Percentiles rank a stretch among this genome's conserved stretches.
Conservation (phyloP, 306 rosid genomes). For the Arachis hypogaea region DNA sequence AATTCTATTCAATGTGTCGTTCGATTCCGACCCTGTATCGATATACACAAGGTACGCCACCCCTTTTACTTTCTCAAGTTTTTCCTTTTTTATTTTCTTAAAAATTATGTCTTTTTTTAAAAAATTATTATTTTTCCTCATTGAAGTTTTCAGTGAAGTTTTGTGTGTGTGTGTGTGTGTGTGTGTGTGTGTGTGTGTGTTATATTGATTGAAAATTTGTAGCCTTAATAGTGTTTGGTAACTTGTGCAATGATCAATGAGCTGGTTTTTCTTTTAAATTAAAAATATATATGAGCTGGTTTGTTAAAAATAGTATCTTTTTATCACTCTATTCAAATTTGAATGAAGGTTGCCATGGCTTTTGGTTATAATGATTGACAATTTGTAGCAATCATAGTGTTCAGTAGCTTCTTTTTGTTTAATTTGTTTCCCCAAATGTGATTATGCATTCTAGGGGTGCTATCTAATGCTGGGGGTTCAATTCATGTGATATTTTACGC, state of each 20-base stretch:
- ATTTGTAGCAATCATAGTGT: not conserved
- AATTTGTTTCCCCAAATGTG: not conserved
- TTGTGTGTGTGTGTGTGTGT: no score
- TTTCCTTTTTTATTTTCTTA: no score
- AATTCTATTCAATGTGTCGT: slow-evolving; percentile 54
- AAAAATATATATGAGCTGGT: not conserved
- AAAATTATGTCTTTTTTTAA: no score
- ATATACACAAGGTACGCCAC: slow-evolving; percentile 73
- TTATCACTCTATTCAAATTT: not conserved
- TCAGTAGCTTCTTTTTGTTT: not conserved
- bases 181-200: no score
- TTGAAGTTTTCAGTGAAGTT: no score
- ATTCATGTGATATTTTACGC: not conserved
- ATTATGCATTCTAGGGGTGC: not conserved
- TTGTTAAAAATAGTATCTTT: not conserved
- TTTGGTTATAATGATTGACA: not conserved
- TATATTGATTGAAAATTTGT: no score
- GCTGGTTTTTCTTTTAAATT: not conserved
- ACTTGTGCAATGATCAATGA: not conserved
- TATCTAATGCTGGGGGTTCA: not conserved
- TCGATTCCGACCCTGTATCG: slow-evolving; percentile 86
- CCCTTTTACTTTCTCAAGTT: not conserved
- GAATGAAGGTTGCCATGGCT: not conserved
- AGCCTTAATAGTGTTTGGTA: not conserved
- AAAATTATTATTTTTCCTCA: no score